Evolutionary conservation across 345 rosid genomes (phyloP).

Genomic region (Durio zibethinus): DNA sequence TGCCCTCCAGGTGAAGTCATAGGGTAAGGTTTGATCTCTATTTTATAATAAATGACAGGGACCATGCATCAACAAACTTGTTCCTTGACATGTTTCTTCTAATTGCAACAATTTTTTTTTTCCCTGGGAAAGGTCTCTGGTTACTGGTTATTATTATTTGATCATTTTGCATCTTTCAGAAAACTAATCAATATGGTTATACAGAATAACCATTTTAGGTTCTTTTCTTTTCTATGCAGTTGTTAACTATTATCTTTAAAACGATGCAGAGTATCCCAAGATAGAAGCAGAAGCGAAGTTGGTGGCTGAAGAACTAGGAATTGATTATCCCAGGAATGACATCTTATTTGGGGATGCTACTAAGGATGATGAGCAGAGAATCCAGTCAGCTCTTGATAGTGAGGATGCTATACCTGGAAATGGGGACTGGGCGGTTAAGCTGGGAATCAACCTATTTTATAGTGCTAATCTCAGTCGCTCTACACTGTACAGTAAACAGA

Average conservation of each 20-base stretch:
- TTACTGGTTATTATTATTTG: neutral
- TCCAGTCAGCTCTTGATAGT: constrained; percentile 62
- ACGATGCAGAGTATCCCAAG: constrained; percentile 80
- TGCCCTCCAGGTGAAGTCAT: neutral
- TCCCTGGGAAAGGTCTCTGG: neutral
- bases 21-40: neutral
- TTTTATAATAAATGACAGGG: neutral
- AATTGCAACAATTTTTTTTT: neutral
- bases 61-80: neutral
- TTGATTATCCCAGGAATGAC: constrained; percentile 54
- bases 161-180: neutral
- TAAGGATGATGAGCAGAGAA: constrained; percentile 64
- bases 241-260: constrained; percentile 9
- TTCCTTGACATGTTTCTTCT: neutral
- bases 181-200: neutral
- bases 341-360: constrained; percentile 56
- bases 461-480: constrained; percentile 83
- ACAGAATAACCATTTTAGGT: neutral
- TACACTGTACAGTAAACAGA: constrained; percentile 87
- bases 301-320: constrained; percentile 72
- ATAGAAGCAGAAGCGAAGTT: constrained; percentile 76
- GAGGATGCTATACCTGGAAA: constrained; percentile 78
- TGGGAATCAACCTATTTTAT: constrained; percentile 83
- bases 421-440: constrained; percentile 93
- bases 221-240: neutral